Percentiles rank a stretch among this genome's conserved stretches.
Conservation (phyloP, 768 basidiomycete genomes). For the Amanita pallidorosea region DNA sequence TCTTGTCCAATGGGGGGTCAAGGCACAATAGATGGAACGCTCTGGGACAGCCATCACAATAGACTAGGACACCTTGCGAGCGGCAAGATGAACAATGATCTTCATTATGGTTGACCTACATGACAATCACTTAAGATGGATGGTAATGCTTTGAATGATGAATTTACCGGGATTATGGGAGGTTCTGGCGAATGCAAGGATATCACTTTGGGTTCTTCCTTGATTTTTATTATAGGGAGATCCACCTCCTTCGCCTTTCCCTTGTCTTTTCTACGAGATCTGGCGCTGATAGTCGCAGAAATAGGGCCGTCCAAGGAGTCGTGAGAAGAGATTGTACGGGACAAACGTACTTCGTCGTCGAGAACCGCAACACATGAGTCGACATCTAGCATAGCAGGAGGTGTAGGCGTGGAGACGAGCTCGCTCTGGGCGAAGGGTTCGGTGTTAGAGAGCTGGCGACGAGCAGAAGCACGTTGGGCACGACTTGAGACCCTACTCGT, state of each 20-base stretch:
- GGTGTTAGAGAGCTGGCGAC: slow-evolving; percentile 36
- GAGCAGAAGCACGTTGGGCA: slow-evolving; percentile 64
- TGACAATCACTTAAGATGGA: slow-evolving; percentile 7
- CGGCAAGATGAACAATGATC: slow-evolving; percentile 83
- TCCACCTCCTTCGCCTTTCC: slow-evolving; percentile 43
- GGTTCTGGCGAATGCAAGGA: slow-evolving; percentile 38
- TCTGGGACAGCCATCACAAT: slow-evolving; percentile 94
- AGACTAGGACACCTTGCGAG: slow-evolving; percentile 76
- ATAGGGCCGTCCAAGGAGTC: slow-evolving; percentile 24
- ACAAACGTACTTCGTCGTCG: slow-evolving; percentile 50
- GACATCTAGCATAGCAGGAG: slow-evolving; percentile 35
- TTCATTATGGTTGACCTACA: slow-evolving; percentile 55
- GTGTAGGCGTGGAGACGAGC: slow-evolving; percentile 24
- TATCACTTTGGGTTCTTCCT: slow-evolving; percentile 40
- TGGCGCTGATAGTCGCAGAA: slow-evolving; percentile 16
- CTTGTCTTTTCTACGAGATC: slow-evolving; percentile 37
- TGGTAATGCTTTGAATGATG: neutral
- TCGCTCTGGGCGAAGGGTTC: slow-evolving; percentile 25
- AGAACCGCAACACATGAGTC: slow-evolving; percentile 41
- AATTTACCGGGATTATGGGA: slow-evolving; percentile 26
- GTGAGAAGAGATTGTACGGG: slow-evolving; percentile 51
- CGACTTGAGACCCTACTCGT: slow-evolving; percentile 49
- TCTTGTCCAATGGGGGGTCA: slow-evolving; percentile 85
- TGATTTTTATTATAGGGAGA: slow-evolving; percentile 27
- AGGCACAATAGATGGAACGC: slow-evolving; percentile 97